These are phyloP conservation scores for Pythium sukuiense DNA, from an alignment of 352 stramenopile genomes.

Conservation along the genomic window DNA sequence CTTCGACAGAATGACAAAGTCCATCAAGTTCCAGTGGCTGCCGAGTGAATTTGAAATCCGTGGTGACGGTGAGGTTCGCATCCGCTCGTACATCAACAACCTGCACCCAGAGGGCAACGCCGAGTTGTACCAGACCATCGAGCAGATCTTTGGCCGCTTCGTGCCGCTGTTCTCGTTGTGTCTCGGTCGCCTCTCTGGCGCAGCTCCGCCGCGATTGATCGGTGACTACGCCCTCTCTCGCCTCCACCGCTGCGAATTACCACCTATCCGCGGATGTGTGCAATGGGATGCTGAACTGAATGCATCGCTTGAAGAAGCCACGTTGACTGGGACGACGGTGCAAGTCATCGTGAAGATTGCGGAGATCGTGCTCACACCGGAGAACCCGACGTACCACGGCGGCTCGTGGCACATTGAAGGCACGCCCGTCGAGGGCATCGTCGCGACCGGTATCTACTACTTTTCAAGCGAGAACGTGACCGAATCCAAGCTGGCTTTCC, in stretches of 20 bases:
- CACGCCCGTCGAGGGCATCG: conserved; percentile 28
- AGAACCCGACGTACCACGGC: conserved; percentile 27
- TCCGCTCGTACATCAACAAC: conserved; percentile 38
- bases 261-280: neutral
- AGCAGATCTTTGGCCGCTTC: conserved; percentile 23
- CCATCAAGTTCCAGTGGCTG: conserved; percentile 12
- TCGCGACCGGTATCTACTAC: conserved; percentile 33
- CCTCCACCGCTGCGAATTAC: neutral
- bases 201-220: neutral
- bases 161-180: conserved; percentile 32
- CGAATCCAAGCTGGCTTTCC: conserved; percentile 27
- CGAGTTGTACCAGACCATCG: conserved; percentile 24
- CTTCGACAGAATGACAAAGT: neutral
- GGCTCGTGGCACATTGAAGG: conserved; percentile 31
- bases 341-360: conserved; percentile 37
- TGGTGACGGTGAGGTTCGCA: neutral
- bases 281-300: neutral
- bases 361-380: conserved; percentile 31
- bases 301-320: neutral
- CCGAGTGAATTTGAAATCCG: conserved; percentile 9
- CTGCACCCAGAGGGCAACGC: conserved; percentile 25
- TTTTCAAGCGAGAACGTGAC: conserved; percentile 34
- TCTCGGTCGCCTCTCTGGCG: neutral
- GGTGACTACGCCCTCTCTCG: conserved; percentile 1
- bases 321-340: conserved; percentile 14